Base-by-base conservation (phyloP, 352 stramenopile genomes). In the Phytophthora constricta region DNA sequence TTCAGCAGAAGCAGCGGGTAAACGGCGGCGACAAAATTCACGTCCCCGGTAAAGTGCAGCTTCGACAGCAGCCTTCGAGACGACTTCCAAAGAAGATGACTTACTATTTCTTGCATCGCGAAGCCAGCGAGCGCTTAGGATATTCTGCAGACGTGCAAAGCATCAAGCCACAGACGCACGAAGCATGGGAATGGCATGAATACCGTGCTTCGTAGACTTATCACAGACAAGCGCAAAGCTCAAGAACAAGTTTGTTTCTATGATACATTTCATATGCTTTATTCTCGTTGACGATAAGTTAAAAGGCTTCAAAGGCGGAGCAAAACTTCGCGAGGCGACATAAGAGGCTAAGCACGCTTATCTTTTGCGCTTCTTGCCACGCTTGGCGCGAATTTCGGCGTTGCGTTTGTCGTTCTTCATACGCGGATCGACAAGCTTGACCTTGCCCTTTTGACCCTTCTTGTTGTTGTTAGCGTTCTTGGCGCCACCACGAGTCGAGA, bases 351-450 rank as follows among this genome's bases (percentile, higher is more conserved):
- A 20, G 16, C 9, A 17, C 26, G 53, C 70, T 72, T 84, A 93
- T 90, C 87, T 86, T 80, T 96, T 96, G n/a, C 70, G 72, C 77
- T 96, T 97, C 68, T 89, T 90, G 67, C 86, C 87, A 58, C 87
- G 84, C 74, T 97, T 97, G 3, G 77, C 81, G 46, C 73, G 93
- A 16, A 90, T 87, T 26, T 95, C 86, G 34, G 79, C 77, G 54
- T 95, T 95, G 62, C 86, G 86, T 77, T 96, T 99, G 80, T 99
- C 97, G 63, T 85, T 98, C 82, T 98, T 99, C 92, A 99, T 98
- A 63, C 98, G 88, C 64, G 96, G 93, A 67, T 99, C 98, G 3
- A 99, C 98, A 20, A 99, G 76, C 70, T 99, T 99, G 28, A 99
- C 87, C 57, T 94, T 97, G 63, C 90, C 89, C 46, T 86, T 82